These are phyloP conservation scores for Candida chauliodis DNA, from an alignment of 805 yeast species.

Conservation along the genomic window DNA sequence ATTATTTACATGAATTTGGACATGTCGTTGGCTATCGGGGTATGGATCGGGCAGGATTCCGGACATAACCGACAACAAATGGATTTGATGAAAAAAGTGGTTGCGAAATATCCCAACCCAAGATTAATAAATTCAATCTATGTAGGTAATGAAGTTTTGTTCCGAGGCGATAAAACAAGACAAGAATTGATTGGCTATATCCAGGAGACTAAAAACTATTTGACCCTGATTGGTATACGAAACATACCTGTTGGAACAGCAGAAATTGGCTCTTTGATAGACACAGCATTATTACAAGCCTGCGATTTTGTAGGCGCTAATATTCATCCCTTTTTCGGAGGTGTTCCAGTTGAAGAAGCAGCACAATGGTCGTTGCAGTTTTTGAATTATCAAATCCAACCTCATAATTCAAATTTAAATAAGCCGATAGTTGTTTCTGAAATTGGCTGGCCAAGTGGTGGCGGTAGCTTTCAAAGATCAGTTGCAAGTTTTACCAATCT, in stretches of 20 bases:
- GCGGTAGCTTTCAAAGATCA: slow-evolving; percentile 48
- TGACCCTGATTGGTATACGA: slow-evolving; percentile 25
- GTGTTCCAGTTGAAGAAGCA: slow-evolving; percentile 45
- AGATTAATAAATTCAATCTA: slow-evolving; percentile 46
- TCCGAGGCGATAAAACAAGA: slow-evolving; percentile 45
- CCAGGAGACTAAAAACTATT: slow-evolving; percentile 34
- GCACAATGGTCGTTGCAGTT: slow-evolving; percentile 52
- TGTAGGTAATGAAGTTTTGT: slow-evolving; percentile 63
- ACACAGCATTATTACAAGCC: slow-evolving; percentile 31
- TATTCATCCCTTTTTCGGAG: slow-evolving; percentile 67
- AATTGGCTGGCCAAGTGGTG: slow-evolving; percentile 70
- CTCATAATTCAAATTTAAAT: slow-evolving; percentile 23
- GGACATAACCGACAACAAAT: slow-evolving; percentile 46
- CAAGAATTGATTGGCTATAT: slow-evolving; percentile 40
- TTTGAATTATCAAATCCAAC: slow-evolving; percentile 41
- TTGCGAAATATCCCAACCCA: slow-evolving; percentile 39
- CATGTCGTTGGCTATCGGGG: slow-evolving; percentile 57
- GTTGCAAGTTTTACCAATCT: slow-evolving; percentile 43
- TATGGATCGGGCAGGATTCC: slow-evolving; percentile 54
- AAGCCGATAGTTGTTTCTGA: slow-evolving; percentile 50
- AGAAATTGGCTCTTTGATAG: slow-evolving; percentile 51
- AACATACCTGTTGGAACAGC: slow-evolving; percentile 59
- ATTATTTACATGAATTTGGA: slow-evolving; percentile 48
- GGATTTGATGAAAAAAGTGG: slow-evolving; percentile 36
- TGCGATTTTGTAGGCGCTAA: slow-evolving; percentile 63